Base-by-base conservation (phyloP, 345 rosid species). In the Eucalyptus curtisii region DNA sequence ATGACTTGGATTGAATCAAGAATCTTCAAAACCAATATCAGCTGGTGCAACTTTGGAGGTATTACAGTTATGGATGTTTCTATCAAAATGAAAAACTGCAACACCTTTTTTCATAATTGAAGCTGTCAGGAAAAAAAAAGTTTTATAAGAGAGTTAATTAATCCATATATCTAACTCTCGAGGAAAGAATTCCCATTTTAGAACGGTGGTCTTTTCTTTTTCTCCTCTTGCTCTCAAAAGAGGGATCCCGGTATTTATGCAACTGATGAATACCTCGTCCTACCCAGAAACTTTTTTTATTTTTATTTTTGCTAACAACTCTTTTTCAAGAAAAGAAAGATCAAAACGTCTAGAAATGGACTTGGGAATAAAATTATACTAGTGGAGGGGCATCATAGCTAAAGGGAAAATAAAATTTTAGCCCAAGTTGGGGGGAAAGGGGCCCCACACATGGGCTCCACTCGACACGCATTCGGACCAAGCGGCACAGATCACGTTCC, bases 221-320 rank as follows among this genome's bases (percentile, higher is more conserved):
- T 11, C 2, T 11, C 16, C 31, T 55, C 5, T 55, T 22, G 55
- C 22, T 20, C 27, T 53, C 59, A 42, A 42, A 10, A 48, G 49
- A 55, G 61, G 55, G 12, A 55, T 55, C 59, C 59, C 27, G 0
- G 10, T 22, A 53, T 8, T 22, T 53, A 53, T 22, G 3, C 3
- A 52, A 55, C 22, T 22, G 5, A 55, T 55, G 3, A 55, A 20
- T 9, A 9, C 24, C 61, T 22, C 61, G 12, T 4, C 27, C 30
- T 4, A 55, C 13, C 30, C 12, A 22, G 3, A 55, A 55, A 8
- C 11, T 4, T 19, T 52, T 7, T 19, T 20, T 52, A 7, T 20
- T 22, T 22, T 22, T 9, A 22, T 24, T 22, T 55, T 2, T 0
- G 30, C 6, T 2, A 0, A 13, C 68, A 0, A 61, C 33, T 61